Base-by-base conservation (phyloP, 2,329 filamentous ascomycete genomes). In the Clonostachys rosea region DNA sequence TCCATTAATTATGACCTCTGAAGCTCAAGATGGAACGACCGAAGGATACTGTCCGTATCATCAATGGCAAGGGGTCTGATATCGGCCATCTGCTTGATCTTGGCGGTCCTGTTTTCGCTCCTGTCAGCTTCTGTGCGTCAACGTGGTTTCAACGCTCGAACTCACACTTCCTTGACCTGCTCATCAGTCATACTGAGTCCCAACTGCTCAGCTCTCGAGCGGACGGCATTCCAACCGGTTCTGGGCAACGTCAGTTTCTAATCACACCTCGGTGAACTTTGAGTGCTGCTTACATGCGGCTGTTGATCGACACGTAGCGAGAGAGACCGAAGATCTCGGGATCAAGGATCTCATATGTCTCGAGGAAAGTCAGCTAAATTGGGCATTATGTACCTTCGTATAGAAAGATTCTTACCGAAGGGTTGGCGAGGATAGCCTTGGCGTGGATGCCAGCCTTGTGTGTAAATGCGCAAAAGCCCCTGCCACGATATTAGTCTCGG, bases 51-150 rank as follows among this genome's bases (percentile, higher is more conserved):
- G 69, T 95, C 89, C 17, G 88, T 86, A 64, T 95, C 90, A 66
- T 95, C 91, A 54, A 95, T 84, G 49, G 87, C 87, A 56, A 95
- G 86, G 49, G 87, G 87, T 54, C 89, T 76, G 42, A 95, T 84
- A 57, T 95, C 90, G 44, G 90, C 91, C 63, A 95, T 71, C 44
- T 82, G 81, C 86, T 95, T 95, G 76, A 95, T 91, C 83, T 94
- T 94, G 44, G 43, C 43, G 12, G 53, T 55, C 5, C 52, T 54
- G 36, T 36, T 30, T 30, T 10, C 8, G 8, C 9, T 10, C 24
- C 9, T 30, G 24, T 30, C 24, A 30, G 24, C 24, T 30, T 30
- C 24, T 8, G 24, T 5, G 24, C 24, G 7, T 30, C 24, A 30
- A 30, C 9, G 3, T 4, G 1, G 24, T 30, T 30, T 10, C 24